A percentile compares a stretch with the other conserved stretches of the same genome.
Conservation (phyloP, 2,329 filamentous ascomycete species). For the Monosporascus sp. region DNA sequence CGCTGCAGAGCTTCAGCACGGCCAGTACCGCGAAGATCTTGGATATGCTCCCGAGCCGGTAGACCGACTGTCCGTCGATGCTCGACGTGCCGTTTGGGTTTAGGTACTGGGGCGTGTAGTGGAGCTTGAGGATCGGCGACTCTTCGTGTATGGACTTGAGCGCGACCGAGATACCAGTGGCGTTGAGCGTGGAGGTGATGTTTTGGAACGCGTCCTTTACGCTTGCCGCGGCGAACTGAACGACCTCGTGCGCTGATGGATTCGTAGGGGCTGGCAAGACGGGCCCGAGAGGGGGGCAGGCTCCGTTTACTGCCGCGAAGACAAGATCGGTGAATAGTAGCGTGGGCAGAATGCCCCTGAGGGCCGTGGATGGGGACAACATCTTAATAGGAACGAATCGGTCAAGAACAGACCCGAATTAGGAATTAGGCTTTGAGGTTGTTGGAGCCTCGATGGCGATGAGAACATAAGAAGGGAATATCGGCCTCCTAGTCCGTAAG, state of each 20-base stretch:
- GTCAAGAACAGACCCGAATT: not conserved
- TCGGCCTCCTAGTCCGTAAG: too few species aligned
- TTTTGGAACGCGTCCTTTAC: slow-evolving; percentile 22
- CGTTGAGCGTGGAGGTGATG: slow-evolving; percentile 21
- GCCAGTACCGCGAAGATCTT: slow-evolving; percentile 26
- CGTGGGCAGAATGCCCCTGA: slow-evolving; percentile 1
- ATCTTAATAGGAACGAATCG: not conserved
- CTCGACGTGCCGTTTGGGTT: slow-evolving; percentile 21
- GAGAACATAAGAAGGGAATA: not conserved
- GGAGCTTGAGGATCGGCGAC: slow-evolving; percentile 31
- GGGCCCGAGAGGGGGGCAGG: slow-evolving; percentile 38
- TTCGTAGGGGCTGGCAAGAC: slow-evolving; percentile 32
- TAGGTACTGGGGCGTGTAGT: slow-evolving; percentile 32
- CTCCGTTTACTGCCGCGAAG: slow-evolving; percentile 22
- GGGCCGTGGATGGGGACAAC: not conserved
- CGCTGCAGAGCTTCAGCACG: slow-evolving; percentile 14
- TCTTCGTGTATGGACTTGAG: slow-evolving; percentile 38
- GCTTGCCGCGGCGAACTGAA: slow-evolving; percentile 21
- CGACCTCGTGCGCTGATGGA: slow-evolving; percentile 25
- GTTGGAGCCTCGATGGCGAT: not conserved
- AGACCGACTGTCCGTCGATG: slow-evolving; percentile 29
- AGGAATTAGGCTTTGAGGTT: not conserved
- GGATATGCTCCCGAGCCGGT: slow-evolving; percentile 33
- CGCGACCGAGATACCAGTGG: slow-evolving; percentile 32
- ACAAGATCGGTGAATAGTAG: slow-evolving; percentile 11